These are phyloP conservation scores for Vicia faba DNA, from an alignment of 306 rosid species.

Conservation along the genomic window DNA sequence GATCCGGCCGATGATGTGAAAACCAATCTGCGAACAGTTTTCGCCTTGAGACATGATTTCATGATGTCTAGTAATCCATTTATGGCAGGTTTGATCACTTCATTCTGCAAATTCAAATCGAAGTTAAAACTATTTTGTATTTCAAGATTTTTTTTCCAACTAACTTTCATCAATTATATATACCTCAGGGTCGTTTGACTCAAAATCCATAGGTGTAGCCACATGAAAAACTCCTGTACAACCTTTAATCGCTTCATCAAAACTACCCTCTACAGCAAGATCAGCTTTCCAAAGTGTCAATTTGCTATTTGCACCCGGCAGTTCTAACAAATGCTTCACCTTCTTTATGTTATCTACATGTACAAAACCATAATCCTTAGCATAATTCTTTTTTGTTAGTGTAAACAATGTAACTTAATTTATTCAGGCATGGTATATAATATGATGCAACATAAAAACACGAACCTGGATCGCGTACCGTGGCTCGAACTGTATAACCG, in stretches of 20 bases:
- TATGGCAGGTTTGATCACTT: slow-evolving; percentile 65
- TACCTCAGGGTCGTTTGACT: slow-evolving; percentile 85
- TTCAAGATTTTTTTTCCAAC: not conserved
- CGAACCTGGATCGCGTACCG: slow-evolving; percentile 74
- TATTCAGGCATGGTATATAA: not conserved
- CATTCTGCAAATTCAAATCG: slow-evolving; percentile 53
- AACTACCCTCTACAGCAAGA: slow-evolving; percentile 68
- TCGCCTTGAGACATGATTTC: slow-evolving; percentile 58
- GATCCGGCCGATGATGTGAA: slow-evolving; percentile 75
- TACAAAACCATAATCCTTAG: too few species aligned
- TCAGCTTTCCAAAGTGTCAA: slow-evolving; percentile 80
- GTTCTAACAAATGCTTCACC: slow-evolving; percentile 73
- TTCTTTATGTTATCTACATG: slow-evolving; percentile 62
- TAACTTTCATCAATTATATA: not conserved
- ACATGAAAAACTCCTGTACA: slow-evolving; percentile 82
- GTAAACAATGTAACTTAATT: not conserved
- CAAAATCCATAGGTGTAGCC: slow-evolving; percentile 89
- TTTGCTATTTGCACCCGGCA: slow-evolving; percentile 55
- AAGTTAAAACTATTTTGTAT: not conserved
- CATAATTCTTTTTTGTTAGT: too few species aligned
- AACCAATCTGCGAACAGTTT: slow-evolving; percentile 53
- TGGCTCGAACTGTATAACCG: slow-evolving; percentile 76
- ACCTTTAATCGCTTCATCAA: slow-evolving; percentile 70
- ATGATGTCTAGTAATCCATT: slow-evolving; percentile 62
- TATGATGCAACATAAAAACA: not conserved